Evolutionary conservation across 345 rosid species (phyloP), one percentile per base, ranked within the genome.

Genomic region (Melastoma malabathricum): DNA sequence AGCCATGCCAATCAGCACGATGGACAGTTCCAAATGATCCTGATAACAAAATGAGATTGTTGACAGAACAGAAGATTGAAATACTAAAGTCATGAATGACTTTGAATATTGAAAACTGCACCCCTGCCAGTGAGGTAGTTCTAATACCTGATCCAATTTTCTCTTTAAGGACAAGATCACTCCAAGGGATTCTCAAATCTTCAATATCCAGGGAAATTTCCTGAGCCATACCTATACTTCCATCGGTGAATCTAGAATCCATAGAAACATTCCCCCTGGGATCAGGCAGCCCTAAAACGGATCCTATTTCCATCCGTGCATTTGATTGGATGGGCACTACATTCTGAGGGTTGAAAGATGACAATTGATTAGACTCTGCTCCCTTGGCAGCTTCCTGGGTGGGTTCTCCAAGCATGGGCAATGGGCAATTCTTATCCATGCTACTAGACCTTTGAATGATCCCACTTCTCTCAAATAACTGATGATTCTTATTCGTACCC

Each of bases 1-100:
- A 85, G 70, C 97, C 97, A 81, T 88, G 82, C 99, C 97, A 88
- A 53, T 93, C 99, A 68, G 99, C 99, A 70, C 92, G 97, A 68
- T 85, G 95, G 51, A 93, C 99, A 63, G 86, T 93, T 54, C 99
- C 99, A 71, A 93, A 93, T 70, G 99, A 93, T 71, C 99, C 99
- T 93, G 86, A 65, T 77, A 79, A 60, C 31, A 55, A 43, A 22
- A 64, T 25, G 54, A 66, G 61, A 50, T 62, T 43, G 23, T 47
- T 47, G 41, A 34, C 41, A 8, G 41, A 34, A 34, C 41, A 34
- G 41, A 34, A 34, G 12, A 34, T 34, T 34, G 41, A 34, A 34
- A 34, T 6, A 34, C 10, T 34, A 34, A 34, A 1, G 41, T 5
- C 41, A 9, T 34, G 41, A 34, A 0, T 12, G 9, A 34, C 41